Evolutionary conservation across 2,329 filamentous ascomycete species (phyloP), one percentile per base, ranked within the genome.

Genomic region (Calonectria honghensis): DNA sequence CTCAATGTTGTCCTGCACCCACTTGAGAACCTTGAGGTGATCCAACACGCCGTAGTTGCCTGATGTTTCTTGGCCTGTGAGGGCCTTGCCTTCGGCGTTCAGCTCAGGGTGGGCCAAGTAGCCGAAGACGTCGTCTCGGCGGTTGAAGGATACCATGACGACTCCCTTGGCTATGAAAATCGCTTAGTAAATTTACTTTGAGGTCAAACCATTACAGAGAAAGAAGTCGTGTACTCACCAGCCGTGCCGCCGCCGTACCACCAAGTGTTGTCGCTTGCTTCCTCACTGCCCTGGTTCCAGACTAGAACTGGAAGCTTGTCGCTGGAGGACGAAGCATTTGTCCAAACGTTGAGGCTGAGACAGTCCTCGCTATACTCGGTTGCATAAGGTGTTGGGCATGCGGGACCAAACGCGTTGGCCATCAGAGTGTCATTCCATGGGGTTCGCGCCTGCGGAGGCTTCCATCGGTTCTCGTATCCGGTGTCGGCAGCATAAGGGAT

Each of bases 1-100:
- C 14, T 35, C 70, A 50, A 73, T 73, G 35, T 73, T 73, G 6
- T 73, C 29, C 27, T 61, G 70, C 35, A 68, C 64, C 70, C 70
- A 73, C 41, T 73, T 57, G n/a, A 73, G 54, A 10, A 61, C 65
- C 29, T 57, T 65, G 16, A 73, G 32, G 16, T 63, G 54, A 14
- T 73, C 70, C 20, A 68, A 50, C 11, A 73, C 52, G 24, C 70
- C 70, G 11, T 61, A 73, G 54, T 73, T 73, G 27, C 70, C 70
- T 3, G 70, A 73, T 6, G 50, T 73, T 7, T 73, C 51, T 9
- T 68, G n/a, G n/a, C 70, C 70, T 3, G 24, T 41, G 6, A 4
- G 24, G 13, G 31, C 70, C 16, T 68, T 50, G 14, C 52, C 52
- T 66, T 73, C 70, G 2, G 48, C 68, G 39, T 65, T 71, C 1